phyloP scores from a whole-genome alignment of 2,329 filamentous ascomycete genomes.

The Arthrinium phaeospermum region DNA sequence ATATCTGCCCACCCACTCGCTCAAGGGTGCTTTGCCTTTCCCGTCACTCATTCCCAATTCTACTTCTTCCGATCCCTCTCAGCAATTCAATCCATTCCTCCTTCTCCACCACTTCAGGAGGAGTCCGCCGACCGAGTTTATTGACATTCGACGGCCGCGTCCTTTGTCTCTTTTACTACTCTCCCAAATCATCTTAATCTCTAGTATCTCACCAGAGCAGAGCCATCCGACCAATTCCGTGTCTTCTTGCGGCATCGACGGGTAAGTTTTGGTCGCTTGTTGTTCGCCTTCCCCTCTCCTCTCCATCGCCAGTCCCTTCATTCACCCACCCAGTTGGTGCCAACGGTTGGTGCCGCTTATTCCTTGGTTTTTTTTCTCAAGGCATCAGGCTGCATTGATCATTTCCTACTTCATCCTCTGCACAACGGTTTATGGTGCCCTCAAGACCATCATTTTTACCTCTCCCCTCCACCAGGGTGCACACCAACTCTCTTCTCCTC shows the following conservation, averaged over 20 bases:
- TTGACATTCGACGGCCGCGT: slow-evolving; percentile 34
- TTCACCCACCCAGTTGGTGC: slow-evolving; percentile 2
- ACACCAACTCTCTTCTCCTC: neutral
- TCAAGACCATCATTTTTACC: neutral
- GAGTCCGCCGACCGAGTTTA: slow-evolving; percentile 22
- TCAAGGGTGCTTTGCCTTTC: neutral
- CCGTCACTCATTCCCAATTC: slow-evolving; percentile 1
- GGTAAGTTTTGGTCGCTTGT: neutral
- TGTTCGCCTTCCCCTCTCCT: neutral
- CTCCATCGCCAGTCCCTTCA: neutral
- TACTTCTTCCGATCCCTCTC: slow-evolving; percentile 12
- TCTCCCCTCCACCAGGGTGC: neutral
- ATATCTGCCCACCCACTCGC: neutral
- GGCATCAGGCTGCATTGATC: slow-evolving; percentile 15
- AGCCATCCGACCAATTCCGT: neutral
- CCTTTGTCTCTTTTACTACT: slow-evolving; percentile 21
- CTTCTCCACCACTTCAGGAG: slow-evolving; percentile 11
- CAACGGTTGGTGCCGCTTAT: slow-evolving; percentile 18
- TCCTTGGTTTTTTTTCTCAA: slow-evolving; percentile 1
- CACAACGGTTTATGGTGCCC: neutral
- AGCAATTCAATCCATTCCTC: slow-evolving; percentile 11
- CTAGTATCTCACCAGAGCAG: slow-evolving; percentile 8
- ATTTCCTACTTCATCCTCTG: slow-evolving; percentile 5
- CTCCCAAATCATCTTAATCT: slow-evolving; percentile 20
- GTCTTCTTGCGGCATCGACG: neutral